Evolutionary conservation across 2,329 filamentous ascomycete species (phyloP).

Genomic region (Domatiomyces globalis): DNA sequence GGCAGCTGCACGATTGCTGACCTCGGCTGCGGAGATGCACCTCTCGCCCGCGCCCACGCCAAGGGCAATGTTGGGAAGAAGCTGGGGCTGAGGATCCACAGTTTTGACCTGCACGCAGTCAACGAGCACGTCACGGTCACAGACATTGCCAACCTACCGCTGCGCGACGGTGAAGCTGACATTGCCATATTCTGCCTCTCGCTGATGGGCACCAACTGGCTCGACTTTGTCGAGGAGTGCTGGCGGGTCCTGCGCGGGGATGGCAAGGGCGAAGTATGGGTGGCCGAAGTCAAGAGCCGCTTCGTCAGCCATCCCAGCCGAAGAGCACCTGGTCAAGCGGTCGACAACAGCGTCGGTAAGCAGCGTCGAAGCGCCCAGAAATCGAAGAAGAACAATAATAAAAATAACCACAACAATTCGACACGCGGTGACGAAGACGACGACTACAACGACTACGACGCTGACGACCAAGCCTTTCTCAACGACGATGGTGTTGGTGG

Average conservation of each 20-base stretch:
- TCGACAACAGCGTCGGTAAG: constrained; percentile 59
- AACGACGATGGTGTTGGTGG: constrained; percentile 31
- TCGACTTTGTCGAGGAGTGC: constrained; percentile 90
- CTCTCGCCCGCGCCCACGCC: constrained; percentile 53
- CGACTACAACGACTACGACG: constrained; percentile 37
- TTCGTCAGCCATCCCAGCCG: constrained; percentile 48
- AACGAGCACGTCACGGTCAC: constrained; percentile 67
- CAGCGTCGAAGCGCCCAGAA: constrained; percentile 32
- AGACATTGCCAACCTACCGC: constrained; percentile 72
- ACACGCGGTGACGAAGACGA: constrained; percentile 28
- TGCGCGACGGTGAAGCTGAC: constrained; percentile 62
- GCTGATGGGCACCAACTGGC: constrained; percentile 98
- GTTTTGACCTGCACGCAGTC: constrained; percentile 74
- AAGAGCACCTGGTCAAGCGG: constrained; percentile 28
- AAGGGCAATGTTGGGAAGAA: constrained; percentile 35
- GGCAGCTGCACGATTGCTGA: constrained; percentile 71
- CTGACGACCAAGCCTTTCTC: constrained; percentile 44
- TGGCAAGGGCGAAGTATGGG: constrained; percentile 72
- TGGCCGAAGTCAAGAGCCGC: constrained; percentile 90
- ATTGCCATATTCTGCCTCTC: constrained; percentile 90
- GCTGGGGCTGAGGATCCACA: constrained; percentile 60
- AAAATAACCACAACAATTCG: constrained; percentile 21
- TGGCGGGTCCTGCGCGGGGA: constrained; percentile 84
- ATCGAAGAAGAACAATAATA: constrained; percentile 27
- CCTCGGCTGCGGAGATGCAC: constrained; percentile 83